Evolutionary conservation across 257 asterid genomes (phyloP).

Genomic region (Rhazya stricta): DNA sequence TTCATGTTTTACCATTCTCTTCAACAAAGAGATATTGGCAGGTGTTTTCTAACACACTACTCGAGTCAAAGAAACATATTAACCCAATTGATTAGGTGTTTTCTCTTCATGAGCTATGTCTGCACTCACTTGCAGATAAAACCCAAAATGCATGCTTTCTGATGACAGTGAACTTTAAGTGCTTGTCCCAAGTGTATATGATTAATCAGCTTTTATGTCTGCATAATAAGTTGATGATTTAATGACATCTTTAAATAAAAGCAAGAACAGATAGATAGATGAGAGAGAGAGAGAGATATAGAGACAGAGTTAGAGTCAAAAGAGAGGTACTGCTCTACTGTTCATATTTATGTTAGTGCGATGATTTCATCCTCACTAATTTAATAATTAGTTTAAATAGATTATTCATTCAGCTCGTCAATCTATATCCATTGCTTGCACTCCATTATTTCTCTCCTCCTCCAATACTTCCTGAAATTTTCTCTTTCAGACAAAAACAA

Average conservation of each 20-base stretch:
- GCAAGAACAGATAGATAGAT: too few relatives aligned
- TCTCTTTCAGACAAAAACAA: too few relatives aligned
- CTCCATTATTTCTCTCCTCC: too few relatives aligned
- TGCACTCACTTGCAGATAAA: neutral
- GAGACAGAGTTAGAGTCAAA: too few relatives aligned
- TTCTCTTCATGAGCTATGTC: neutral
- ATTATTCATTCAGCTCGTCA: too few relatives aligned
- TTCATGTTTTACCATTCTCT: neutral
- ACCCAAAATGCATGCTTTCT: neutral
- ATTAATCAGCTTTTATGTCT: neutral
- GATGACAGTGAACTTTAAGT: neutral
- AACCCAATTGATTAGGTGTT: neutral
- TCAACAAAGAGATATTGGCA: neutral
- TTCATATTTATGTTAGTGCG: too few relatives aligned
- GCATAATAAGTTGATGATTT: neutral
- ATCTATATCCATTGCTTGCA: too few relatives aligned
- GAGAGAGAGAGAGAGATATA: neutral
- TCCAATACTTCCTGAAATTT: too few relatives aligned
- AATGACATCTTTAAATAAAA: neutral
- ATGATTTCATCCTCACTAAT: too few relatives aligned
- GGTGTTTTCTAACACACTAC: neutral
- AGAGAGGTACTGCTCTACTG: too few relatives aligned
- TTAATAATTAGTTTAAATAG: too few relatives aligned
- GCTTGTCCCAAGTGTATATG: neutral
- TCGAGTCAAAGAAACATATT: neutral